Percentiles rank a stretch among this genome's conserved stretches.
These are phyloP conservation scores for Anacardium occidentale DNA, from an alignment of 345 rosid species.

Conservation along the genomic window DNA sequence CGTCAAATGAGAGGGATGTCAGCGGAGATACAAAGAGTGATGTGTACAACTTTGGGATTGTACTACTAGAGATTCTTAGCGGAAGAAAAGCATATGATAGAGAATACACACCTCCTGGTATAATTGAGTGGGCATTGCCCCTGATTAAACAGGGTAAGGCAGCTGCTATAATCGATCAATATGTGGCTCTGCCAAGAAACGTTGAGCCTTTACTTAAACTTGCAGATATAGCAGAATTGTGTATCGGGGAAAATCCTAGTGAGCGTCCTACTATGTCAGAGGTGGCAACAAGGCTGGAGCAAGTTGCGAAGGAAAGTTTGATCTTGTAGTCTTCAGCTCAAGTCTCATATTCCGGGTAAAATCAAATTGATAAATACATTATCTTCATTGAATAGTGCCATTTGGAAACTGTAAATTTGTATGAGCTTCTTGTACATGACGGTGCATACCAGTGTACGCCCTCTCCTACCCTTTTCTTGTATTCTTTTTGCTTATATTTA, in stretches of 20 bases:
- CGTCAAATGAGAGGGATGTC: constrained; percentile 53
- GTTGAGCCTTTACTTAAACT: constrained; percentile 82
- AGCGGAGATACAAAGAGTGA: constrained; percentile 52
- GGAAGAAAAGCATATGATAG: constrained; percentile 80
- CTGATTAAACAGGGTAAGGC: constrained; percentile 63
- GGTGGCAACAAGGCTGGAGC: constrained; percentile 61
- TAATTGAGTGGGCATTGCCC: constrained; percentile 77
- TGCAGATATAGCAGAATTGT: constrained; percentile 73
- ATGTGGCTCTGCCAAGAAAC: constrained; percentile 65
- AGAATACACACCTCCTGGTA: constrained; percentile 56
- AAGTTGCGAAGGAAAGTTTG: constrained; percentile 63
- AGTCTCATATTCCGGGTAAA: constrained; percentile 8
- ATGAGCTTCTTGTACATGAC: constrained; percentile 40
- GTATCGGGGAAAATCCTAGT: constrained; percentile 60
- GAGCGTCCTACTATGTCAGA: constrained; percentile 72
- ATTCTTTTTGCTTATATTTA: neutral
- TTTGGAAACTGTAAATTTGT: constrained; percentile 45
- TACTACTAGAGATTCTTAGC: constrained; percentile 76
- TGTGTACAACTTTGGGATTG: constrained; percentile 67
- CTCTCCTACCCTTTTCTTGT: neutral
- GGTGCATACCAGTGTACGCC: neutral
- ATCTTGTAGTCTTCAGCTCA: constrained; percentile 37
- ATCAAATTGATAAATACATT: constrained; percentile 16
- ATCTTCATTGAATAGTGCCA: constrained; percentile 20
- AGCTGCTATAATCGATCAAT: constrained; percentile 59